Evolutionary conservation across 768 basidiomycete genomes (phyloP), one percentile per base, ranked within the genome.

Genomic region (Paxillus rubicundulus): DNA sequence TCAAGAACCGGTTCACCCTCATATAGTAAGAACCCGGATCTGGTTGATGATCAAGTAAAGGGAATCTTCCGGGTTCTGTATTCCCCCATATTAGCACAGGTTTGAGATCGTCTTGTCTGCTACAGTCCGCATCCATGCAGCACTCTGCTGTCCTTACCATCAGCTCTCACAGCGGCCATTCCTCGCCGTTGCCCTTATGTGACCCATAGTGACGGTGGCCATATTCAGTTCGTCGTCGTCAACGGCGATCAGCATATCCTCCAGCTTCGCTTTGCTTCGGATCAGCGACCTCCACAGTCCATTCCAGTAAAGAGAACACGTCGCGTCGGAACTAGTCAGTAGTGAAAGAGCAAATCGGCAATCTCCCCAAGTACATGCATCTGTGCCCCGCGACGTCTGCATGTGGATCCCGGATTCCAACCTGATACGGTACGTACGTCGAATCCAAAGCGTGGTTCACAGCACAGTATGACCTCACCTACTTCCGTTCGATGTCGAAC

Each of bases 161-260:
- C 28, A 14, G 28, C 50, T 69, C 68, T 52, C 68, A 69, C 68
- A 60, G 46, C 68, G 68, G 68, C 54, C 63, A 47, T 36, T 9
- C 8, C 17, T 60, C 50, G 42, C 68, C 68, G 68, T 36, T 7
- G 12, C 45, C 17, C 10, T 27, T 47, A 52, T 55, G 47, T 55
- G 46, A 42, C 21, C 50, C 24, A 33, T 6, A 24, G 24, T 4
- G 12, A 24, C 54, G 20, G 42, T 1, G 28, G 39, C n/a, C 47
- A 39, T 20, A 10, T 20, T 18, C 17, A 4, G n/a, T 8, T 32
- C 17, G n/a, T 32, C n/a, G 28, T 32, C 43, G 41, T 21, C 49
- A 27, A 42, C 24, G 37, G 18, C 21, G 36, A 32, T 45, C 34
- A 17, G 37, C 37, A 38, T 18, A 37, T 37, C 16, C n/a, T 24